A percentile compares a stretch with the other conserved stretches of the same genome.
These are phyloP conservation scores for Fomitopsis schrenkii DNA, from an alignment of 1,284 basidiomycete genomes.

Conservation along the genomic window DNA sequence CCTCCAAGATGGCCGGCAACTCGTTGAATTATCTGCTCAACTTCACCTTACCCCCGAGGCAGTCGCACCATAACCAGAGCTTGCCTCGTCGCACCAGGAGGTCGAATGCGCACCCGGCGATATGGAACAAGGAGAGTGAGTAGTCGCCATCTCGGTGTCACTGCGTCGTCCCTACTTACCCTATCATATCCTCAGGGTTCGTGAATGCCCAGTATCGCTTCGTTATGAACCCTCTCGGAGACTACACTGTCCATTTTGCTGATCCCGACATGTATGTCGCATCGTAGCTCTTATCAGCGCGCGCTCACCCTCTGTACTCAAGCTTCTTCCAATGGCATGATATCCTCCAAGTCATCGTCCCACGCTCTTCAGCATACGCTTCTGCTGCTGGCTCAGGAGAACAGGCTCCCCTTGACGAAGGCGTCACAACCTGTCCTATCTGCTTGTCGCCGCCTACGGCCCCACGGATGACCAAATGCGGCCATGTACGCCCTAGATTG, in stretches of 20 bases:
- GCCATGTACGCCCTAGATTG: constrained; percentile 73
- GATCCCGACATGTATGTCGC: constrained; percentile 86
- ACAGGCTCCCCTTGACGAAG: constrained; percentile 42
- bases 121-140: constrained; percentile 87
- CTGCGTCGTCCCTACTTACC: constrained; percentile 4
- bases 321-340: constrained; percentile 96
- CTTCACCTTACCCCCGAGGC: constrained; percentile 79
- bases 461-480: constrained; percentile 96
- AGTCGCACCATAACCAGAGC: constrained; percentile 50
- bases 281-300: constrained; percentile 5
- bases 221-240: constrained; percentile 86
- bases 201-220: constrained; percentile 94
- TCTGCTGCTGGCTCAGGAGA: constrained; percentile 44
- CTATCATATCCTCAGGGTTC: constrained; percentile 52
- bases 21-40: constrained; percentile 77
- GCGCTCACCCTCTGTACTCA: constrained; percentile 11
- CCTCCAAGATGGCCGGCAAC: constrained; percentile 63
- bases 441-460: constrained; percentile 90
- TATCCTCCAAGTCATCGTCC: constrained; percentile 92
- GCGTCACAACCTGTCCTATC: constrained; percentile 85
- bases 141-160: constrained; percentile 19
- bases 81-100: constrained; percentile 73
- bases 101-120: constrained; percentile 53
- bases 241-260: constrained; percentile 93
- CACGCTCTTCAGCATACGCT: constrained; percentile 65